Percentiles rank a stretch among this genome's conserved stretches.
Conservation (phyloP, 768 basidiomycete genomes). For the Podaxis sp. region DNA sequence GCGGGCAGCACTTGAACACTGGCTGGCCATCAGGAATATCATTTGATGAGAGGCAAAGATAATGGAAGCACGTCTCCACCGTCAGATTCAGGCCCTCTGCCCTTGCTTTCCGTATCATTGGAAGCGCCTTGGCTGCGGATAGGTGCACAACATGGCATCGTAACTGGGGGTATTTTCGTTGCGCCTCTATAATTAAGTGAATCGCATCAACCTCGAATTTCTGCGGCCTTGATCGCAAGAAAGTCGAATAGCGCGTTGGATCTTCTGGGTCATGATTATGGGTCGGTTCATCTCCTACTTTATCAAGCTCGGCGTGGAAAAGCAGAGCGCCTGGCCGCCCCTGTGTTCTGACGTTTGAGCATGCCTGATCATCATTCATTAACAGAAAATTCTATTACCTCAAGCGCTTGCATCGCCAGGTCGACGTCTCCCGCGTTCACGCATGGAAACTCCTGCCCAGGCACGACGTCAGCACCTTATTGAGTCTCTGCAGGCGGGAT, state of each 20-base stretch:
- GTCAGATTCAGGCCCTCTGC: conserved; percentile 68
- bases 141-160: conserved; percentile 96
- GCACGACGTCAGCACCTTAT: conserved; percentile 13
- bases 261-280: conserved; percentile 15
- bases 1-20: conserved; percentile 96
- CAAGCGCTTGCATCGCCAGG: conserved; percentile 69
- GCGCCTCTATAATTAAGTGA: conserved; percentile 67
- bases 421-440: conserved; percentile 71
- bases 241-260: conserved; percentile 73
- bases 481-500: not conserved
- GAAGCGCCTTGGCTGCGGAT: conserved; percentile 82
- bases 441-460: conserved; percentile 85
- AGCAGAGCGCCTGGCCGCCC: conserved; percentile 68
- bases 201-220: conserved; percentile 82
- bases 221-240: conserved; percentile 82
- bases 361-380: conserved; percentile 11
- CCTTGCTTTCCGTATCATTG: conserved; percentile 69
- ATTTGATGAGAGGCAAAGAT: conserved; percentile 76
- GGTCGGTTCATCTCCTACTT: conserved; percentile 11
- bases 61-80: conserved; percentile 98
- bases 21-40: conserved; percentile 74
- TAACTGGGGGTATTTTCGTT: conserved; percentile 59
- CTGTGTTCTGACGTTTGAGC: conserved; percentile 36
- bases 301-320: conserved; percentile 90
- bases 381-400: conserved; percentile 43